Percentiles rank a stretch among this genome's conserved stretches.
These are phyloP conservation scores for Silene latifolia DNA, from an alignment of 148 eudicot species.

Conservation along the genomic window DNA sequence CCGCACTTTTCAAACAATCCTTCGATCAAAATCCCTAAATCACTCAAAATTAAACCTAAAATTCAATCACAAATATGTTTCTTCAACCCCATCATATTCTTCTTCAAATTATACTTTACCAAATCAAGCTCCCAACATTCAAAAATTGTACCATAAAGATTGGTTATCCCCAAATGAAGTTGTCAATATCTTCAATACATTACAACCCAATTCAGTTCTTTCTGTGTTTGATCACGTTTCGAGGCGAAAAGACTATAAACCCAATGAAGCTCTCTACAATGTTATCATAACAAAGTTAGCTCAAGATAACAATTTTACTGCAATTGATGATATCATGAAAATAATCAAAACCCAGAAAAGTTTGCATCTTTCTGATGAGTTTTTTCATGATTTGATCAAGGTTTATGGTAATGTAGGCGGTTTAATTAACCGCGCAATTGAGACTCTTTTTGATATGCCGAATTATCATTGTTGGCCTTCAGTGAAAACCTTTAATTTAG, in stretches of 20 bases:
- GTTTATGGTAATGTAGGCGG: conserved; percentile 69
- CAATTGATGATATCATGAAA: conserved; percentile 50
- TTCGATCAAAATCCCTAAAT: not conserved
- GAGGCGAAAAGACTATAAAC: conserved; percentile 66
- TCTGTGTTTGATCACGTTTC: conserved; percentile 48
- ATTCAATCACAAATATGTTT: not conserved
- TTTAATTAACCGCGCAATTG: conserved; percentile 46
- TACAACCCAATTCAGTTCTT: conserved; percentile 51
- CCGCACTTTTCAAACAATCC: not conserved
- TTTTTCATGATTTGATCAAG: conserved; percentile 62
- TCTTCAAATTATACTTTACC: not conserved
- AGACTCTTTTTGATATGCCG: conserved; percentile 75
- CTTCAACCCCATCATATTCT: conserved; percentile 4
- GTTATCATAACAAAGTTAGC: conserved; percentile 54
- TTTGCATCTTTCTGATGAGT: conserved; percentile 59
- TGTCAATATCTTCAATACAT: conserved; percentile 48
- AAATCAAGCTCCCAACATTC: conserved; percentile 8
- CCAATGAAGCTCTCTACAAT: conserved; percentile 64
- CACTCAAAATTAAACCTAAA: conserved; percentile 12
- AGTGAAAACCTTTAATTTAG: conserved; percentile 66
- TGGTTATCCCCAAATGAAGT: conserved; percentile 73
- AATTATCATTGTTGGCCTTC: conserved; percentile 63
- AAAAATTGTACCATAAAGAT: conserved; percentile 53
- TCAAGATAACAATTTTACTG: conserved; percentile 45
- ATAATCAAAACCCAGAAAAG: conserved; percentile 47